A percentile compares a stretch with the other conserved stretches of the same genome.
Conservation (phyloP, 139 green algal genomes). For the Picocystis salinarum region DNA sequence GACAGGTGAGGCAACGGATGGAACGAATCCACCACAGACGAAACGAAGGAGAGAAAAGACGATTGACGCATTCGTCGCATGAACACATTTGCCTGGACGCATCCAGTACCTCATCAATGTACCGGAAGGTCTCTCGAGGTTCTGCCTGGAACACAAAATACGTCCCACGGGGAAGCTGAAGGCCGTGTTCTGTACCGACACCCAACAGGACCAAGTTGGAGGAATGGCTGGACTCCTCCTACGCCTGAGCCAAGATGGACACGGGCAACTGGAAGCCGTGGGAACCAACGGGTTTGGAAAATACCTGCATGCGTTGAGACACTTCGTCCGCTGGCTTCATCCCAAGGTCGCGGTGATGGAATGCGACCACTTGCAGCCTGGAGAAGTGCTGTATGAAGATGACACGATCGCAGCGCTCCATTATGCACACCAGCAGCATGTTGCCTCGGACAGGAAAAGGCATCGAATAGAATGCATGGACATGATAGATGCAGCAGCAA, state of each 20-base stretch:
- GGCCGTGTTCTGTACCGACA: background rate
- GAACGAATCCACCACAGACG: no score
- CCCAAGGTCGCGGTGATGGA: slow-evolving; percentile 9
- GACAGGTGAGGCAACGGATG: background rate
- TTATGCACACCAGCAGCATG: slow-evolving; percentile 1
- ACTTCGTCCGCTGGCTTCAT: slow-evolving; percentile 32
- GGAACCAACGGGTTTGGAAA: slow-evolving; percentile 22
- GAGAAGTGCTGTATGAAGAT: background rate
- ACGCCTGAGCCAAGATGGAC: slow-evolving; percentile 39
- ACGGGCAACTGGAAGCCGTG: slow-evolving; percentile 27
- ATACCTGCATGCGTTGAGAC: slow-evolving; percentile 15
- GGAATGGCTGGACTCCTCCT: slow-evolving; percentile 42
- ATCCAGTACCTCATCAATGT: slow-evolving; percentile 15
- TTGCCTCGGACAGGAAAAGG: no score
- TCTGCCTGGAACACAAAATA: slow-evolving; percentile 7
- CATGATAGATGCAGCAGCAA: no score
- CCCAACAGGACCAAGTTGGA: slow-evolving; percentile 6
- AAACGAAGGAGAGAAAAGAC: no score
- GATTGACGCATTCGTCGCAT: no score
- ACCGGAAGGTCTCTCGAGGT: slow-evolving; percentile 7
- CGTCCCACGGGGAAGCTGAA: slow-evolving; percentile 4
- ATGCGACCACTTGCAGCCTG: background rate
- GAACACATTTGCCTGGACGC: no score
- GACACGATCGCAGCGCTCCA: background rate
- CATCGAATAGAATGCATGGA: no score